Evolutionary conservation across 495 filamentous ascomycete genomes (phyloP), one percentile per base, ranked within the genome.

Genomic region (Pyrenula massariospora): DNA sequence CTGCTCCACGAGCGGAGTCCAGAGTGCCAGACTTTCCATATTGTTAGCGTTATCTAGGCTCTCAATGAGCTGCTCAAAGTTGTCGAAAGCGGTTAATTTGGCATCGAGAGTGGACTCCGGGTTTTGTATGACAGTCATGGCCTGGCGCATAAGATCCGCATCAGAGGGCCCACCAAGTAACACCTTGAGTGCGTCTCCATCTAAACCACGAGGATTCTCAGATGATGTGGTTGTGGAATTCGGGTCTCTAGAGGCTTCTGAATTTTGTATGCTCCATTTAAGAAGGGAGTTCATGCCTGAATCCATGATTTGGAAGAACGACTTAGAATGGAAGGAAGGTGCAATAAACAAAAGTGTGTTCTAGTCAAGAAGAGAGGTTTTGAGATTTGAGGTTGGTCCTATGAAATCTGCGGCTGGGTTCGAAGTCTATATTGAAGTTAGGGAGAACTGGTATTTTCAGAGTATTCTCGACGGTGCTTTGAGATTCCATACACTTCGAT

Each of bases 11-110:
- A 98, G 71, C 20, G 88, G 88, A 5, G 79, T 76, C 93, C 93
- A 98, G 52, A 96, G 72, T 5, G 78, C 79, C 15, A 96, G 72
- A 5, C 78, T 77, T 51, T 83, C 84, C 55, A 96, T 74, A 67
- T 95, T 91, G 74, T 96, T 96, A 51, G 93, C 91, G 70, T 97
- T 98, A 74, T 98, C 93, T 58, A 97, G 79, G 47, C 75, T 78
- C 73, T 96, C 93, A 61, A 97, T 84, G 48, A 96, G 73, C 66
- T 94, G 86, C 73, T 96, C 91, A 54, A 97, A 87, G 73, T 96
- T 95, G 77, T 98, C 93, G 69, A 96, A 95, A 25, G 94, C 94
- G 52, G 82, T 83, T 42, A 95, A 66, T 68, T 88, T 88, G 67
- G 92, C 81, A 48, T 91, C 84, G 56, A 94, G 74, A 5, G 80